Conservation (phyloP, 2,329 filamentous ascomycete species). For the Alternaria gaisen region DNA sequence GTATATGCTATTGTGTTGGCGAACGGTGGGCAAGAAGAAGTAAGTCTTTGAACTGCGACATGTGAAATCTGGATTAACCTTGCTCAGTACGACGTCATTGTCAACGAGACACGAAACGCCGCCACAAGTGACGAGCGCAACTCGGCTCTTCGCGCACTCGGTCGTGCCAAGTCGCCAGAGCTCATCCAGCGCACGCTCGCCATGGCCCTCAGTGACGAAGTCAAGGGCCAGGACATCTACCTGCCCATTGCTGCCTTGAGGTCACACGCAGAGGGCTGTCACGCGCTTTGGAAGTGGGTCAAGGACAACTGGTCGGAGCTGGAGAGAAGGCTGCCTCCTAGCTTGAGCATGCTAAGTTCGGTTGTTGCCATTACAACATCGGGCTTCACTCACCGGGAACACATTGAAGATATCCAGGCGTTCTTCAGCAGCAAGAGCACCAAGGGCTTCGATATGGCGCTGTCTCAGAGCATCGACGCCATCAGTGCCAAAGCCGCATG, state of each 20-base stretch:
- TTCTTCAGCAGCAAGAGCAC: constrained; percentile 87
- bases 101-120: constrained; percentile 78
- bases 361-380: constrained; percentile 85
- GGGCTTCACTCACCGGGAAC: constrained; percentile 79
- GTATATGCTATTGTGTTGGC: constrained; percentile 87
- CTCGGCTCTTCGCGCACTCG: constrained; percentile 83
- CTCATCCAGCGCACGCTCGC: constrained; percentile 83
- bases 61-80: constrained; percentile 26
- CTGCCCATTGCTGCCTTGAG: constrained; percentile 83
- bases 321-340: constrained; percentile 82
- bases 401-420: constrained; percentile 76
- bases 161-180: constrained; percentile 77
- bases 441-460: constrained; percentile 84
- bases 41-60: constrained; percentile 47
- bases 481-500: constrained; percentile 86
- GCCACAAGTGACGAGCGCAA: constrained; percentile 89
- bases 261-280: constrained; percentile 77
- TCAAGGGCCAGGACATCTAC: constrained; percentile 95
- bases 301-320: constrained; percentile 88
- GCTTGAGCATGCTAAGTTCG: constrained; percentile 82
- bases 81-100: constrained; percentile 74
- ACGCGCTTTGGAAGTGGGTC: constrained; percentile 84
- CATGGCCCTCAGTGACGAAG: constrained; percentile 78
- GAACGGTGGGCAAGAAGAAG: constrained; percentile 84
- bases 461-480: constrained; percentile 88